Percentiles rank a stretch among this genome's conserved stretches.
phyloP scores from a whole-genome alignment of 805 yeast species.

The Priceomyces fermenticarens region DNA sequence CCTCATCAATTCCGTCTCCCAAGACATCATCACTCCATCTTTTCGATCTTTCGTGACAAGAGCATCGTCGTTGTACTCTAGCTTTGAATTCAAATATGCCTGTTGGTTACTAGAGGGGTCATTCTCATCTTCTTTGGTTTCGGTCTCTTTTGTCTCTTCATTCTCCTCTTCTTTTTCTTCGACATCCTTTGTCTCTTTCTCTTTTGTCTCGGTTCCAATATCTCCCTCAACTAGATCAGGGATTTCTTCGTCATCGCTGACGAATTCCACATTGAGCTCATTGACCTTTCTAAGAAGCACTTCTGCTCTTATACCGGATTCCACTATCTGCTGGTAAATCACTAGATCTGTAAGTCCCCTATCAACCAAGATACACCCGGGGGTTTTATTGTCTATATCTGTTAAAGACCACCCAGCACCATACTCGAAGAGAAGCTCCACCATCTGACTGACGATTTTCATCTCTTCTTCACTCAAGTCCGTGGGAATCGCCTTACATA shows the following conservation, averaged over 20 bases:
- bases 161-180: background rate
- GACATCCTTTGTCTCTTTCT: conserved; percentile 3
- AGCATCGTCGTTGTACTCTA: conserved; percentile 66
- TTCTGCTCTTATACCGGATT: conserved; percentile 91
- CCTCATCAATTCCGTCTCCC: conserved; percentile 85
- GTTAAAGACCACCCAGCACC: conserved; percentile 92
- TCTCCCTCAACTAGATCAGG: conserved; percentile 15
- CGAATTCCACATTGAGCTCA: conserved; percentile 60
- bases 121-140: conserved; percentile 3
- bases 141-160: background rate
- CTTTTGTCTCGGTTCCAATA: conserved; percentile 19
- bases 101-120: conserved; percentile 65
- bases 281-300: conserved; percentile 68
- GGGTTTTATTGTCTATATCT: conserved; percentile 70
- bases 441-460: conserved; percentile 47
- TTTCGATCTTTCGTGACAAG: conserved; percentile 66
- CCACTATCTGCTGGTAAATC: conserved; percentile 54
- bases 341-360: conserved; percentile 39
- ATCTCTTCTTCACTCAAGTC: conserved; percentile 43
- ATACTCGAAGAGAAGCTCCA: conserved; percentile 65
- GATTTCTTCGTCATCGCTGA: conserved; percentile 32
- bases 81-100: conserved; percentile 60
- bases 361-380: conserved; percentile 75
- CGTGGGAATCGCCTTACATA: conserved; percentile 54
- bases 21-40: conserved; percentile 97